Evolutionary conservation across 1,284 basidiomycete species (phyloP), one percentile per base, ranked within the genome.

Genomic region (Sporisorium graminicola): DNA sequence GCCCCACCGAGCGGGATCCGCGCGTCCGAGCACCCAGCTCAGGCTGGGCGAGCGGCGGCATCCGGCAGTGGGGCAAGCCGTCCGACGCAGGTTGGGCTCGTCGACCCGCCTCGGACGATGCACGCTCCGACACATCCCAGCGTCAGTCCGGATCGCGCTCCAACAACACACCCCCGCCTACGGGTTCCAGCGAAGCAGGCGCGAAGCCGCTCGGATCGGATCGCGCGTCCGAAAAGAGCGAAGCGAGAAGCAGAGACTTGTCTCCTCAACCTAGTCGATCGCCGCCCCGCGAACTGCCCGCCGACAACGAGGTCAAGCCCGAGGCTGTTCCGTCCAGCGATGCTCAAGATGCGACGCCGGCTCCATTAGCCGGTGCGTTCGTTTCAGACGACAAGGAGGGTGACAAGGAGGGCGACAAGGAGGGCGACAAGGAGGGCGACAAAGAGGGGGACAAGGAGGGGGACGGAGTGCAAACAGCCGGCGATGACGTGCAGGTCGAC

Each of bases 21-120:
- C 65, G 63, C 27, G 40, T 42, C 4, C 55, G 72, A 40, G 58
- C 65, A 31, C 53, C 55, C 1, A 60, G 66, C 57, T 64, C 65
- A 1, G 65, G 62, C 8, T 71, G 61, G 65, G 33, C 52, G 13
- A 62, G 20, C 33, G 56, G 65, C 26, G 59, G 66, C 5, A 74
- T 74, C 66, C 58, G 72, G 2, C 65, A 65, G 9, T 74, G 72
- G 72, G 66, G 72, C 35, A 74, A 74, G 35, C 59, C 66, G 2
- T 43, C 65, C 12, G 72, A 74, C n/a, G 62, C 46, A 42, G 61
- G 61, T n/a, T 68, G 59, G 69, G 64, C 51, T 31, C 72, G 63
- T 20, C 54, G 58, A 5, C 59, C 72, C 40, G 60, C 62, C 0
- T 74, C 72, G 9, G 66, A 74, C 3, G 66, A 63, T 27, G 59